phyloP scores from a whole-genome alignment of 2,329 filamentous ascomycete genomes.

The Phaeosphaeria sp. region DNA sequence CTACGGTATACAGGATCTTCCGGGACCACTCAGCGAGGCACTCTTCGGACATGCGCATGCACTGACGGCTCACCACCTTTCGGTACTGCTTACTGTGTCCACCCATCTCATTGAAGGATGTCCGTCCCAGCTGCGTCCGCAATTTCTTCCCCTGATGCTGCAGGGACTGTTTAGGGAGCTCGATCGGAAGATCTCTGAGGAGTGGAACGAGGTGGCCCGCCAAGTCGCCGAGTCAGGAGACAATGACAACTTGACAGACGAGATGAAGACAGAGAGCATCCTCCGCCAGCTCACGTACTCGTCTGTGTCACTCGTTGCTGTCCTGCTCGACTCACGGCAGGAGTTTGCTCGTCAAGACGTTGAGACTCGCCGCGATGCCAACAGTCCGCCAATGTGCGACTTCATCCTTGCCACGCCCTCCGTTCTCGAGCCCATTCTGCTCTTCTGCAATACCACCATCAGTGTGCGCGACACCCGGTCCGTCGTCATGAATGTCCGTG shows the following conservation, averaged over 20 bases:
- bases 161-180: conserved; percentile 84
- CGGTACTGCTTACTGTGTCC: conserved; percentile 88
- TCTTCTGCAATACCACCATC: conserved; percentile 91
- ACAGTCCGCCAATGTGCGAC: conserved; percentile 71
- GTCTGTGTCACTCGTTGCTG: conserved; percentile 88
- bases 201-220: conserved; percentile 78
- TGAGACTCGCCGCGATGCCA: conserved; percentile 42
- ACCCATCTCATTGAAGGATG: conserved; percentile 92
- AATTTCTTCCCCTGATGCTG: conserved; percentile 86
- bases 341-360: conserved; percentile 41
- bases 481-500: conserved; percentile 82
- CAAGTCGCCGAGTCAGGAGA: conserved; percentile 68
- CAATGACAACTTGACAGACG: conserved; percentile 80
- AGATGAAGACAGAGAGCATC: conserved; percentile 98
- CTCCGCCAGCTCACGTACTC: conserved; percentile 91
- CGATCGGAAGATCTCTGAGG: conserved; percentile 82
- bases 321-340: conserved; percentile 76
- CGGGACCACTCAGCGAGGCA: conserved; percentile 80
- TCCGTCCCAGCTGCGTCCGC: conserved; percentile 75
- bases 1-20: conserved; percentile 86
- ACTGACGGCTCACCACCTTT: conserved; percentile 90
- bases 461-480: conserved; percentile 89
- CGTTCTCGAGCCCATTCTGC: conserved; percentile 84
- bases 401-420: conserved; percentile 81
- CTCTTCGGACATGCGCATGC: conserved; percentile 82